Evolutionary conservation across 176 grass and related monocot species (phyloP), one percentile per base, ranked within the genome.

Genomic region (Melocanna baccifera): DNA sequence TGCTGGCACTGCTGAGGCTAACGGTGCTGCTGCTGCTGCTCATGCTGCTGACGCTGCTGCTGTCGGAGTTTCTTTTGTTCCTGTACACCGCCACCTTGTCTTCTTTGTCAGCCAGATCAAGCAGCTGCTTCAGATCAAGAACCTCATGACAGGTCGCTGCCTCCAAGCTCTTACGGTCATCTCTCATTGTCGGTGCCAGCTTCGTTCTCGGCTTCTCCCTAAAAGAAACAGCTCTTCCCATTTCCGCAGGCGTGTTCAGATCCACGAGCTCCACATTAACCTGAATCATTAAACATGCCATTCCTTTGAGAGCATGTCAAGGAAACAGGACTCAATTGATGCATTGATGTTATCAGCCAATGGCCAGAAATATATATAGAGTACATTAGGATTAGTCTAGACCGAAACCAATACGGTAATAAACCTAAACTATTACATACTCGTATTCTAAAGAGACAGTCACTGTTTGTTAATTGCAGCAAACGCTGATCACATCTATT

Each of bases 201-300:
- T 53, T 69, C 16, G 71, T 42, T 13, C 71, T 83, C 2, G 67
- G 36, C 81, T 71, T 87, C 43, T 87, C 81, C 74, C 83, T 81
- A 36, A 71, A 69, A 0, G 85, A 77, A 12, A 63, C 39, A 0
- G 68, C 63, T 16, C 81, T 79, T 8, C n/a, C 69, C 0, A 69
- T 63, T 8, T 77, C 78, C 5, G 65, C n/a, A 28, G 73, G 55
- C 14, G 62, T 1, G 53, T 58, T 90, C 25, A 37, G 28, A 20
- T 88, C 83, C 22, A 76, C 76, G 4, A 95, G 87, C 48, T 86
- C 87, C 76, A 95, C 64, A 26, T 90, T 88, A 22, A 95, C 86
- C 93, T 95, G 90, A 65, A 81, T 9, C 55, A 77, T 71, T 28
- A 56, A 19, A 8, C 28, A 46, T 43, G n/a, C 15, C 32, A 22